phyloP scores from a whole-genome alignment of 2,329 filamentous ascomycete genomes.

The Fusarium oxysporum region DNA sequence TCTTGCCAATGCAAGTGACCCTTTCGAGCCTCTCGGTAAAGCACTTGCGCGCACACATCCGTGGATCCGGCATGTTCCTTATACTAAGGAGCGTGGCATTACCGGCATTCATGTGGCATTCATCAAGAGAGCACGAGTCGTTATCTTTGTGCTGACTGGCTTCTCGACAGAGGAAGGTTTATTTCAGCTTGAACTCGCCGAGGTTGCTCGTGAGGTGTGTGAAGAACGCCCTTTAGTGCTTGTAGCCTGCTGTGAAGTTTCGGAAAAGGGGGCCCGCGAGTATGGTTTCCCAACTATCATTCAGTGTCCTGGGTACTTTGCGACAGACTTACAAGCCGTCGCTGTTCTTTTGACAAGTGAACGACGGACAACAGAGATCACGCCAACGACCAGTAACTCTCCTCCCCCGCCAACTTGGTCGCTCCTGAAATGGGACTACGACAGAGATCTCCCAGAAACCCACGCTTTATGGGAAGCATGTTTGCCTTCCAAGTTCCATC shows the following conservation, averaged over 20 bases:
- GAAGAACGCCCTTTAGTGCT: constrained; percentile 64
- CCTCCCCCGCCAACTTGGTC: constrained; percentile 54
- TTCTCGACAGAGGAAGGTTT: constrained; percentile 59
- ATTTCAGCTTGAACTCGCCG: constrained; percentile 64
- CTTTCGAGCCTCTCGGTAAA: constrained; percentile 77
- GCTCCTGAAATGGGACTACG: constrained; percentile 54
- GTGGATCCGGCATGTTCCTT: constrained; percentile 77
- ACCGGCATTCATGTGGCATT: constrained; percentile 72
- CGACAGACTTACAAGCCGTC: constrained; percentile 60
- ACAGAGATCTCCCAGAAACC: constrained; percentile 55
- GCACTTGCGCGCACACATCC: constrained; percentile 70
- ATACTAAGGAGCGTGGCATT: constrained; percentile 72
- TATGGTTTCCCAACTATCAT: constrained; percentile 64
- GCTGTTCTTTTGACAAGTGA: constrained; percentile 65
- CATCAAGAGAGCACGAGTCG: constrained; percentile 67
- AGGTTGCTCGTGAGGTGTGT: constrained; percentile 56
- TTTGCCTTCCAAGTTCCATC: constrained; percentile 57
- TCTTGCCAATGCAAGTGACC: constrained; percentile 65
- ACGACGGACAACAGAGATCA: background rate
- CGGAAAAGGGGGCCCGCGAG: constrained; percentile 54
- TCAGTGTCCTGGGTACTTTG: constrained; percentile 61
- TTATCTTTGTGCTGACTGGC: constrained; percentile 71
- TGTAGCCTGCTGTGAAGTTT: constrained; percentile 62
- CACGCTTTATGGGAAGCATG: constrained; percentile 62
- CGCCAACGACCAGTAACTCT: constrained; percentile 21